These are phyloP conservation scores for Coemansia sp. DNA, from an alignment of 192 early-diverging fungal genomes.

Conservation along the genomic window DNA sequence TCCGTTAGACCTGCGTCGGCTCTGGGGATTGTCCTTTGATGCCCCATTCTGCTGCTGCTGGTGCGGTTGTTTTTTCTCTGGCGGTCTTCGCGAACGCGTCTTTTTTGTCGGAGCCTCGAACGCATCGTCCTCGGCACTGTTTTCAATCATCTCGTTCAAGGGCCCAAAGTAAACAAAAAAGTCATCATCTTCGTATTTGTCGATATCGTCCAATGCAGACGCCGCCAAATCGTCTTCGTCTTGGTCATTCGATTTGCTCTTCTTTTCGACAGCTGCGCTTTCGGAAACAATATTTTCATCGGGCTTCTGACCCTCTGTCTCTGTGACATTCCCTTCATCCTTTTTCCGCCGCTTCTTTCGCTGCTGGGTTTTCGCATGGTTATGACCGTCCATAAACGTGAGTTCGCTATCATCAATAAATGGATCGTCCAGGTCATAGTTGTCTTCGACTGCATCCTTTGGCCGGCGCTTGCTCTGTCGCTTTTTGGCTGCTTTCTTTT, in stretches of 20 bases:
- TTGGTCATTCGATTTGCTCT: neutral
- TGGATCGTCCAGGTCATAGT: conserved; percentile 54
- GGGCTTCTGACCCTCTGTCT: conserved; percentile 28
- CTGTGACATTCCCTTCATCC: conserved; percentile 41
- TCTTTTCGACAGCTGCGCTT: neutral
- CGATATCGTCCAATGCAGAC: conserved; percentile 7
- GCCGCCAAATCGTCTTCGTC: neutral
- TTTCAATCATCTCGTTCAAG: conserved; percentile 38
- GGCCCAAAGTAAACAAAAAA: conserved; percentile 56
- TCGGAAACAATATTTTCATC: neutral
- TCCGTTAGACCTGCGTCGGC: conserved; percentile 28
- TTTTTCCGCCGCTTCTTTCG: conserved; percentile 50
- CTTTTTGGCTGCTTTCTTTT: conserved; percentile 19
- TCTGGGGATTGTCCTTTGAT: conserved; percentile 21
- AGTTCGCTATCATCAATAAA: conserved; percentile 57
- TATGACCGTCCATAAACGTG: conserved; percentile 51
- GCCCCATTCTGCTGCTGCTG: conserved; percentile 1
- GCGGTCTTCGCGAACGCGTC: conserved; percentile 28
- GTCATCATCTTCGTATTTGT: conserved; percentile 47
- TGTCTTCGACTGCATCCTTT: conserved; percentile 40
- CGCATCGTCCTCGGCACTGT: conserved; percentile 15
- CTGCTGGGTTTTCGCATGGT: conserved; percentile 29
- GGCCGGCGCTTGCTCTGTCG: conserved; percentile 24
- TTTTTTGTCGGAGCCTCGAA: conserved; percentile 30
- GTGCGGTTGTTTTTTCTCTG: conserved; percentile 28